A percentile compares a stretch with the other conserved stretches of the same genome.
Evolutionary conservation across 2,329 filamentous ascomycete genomes (phyloP).

Genomic region (Alternaria brassicicola): DNA sequence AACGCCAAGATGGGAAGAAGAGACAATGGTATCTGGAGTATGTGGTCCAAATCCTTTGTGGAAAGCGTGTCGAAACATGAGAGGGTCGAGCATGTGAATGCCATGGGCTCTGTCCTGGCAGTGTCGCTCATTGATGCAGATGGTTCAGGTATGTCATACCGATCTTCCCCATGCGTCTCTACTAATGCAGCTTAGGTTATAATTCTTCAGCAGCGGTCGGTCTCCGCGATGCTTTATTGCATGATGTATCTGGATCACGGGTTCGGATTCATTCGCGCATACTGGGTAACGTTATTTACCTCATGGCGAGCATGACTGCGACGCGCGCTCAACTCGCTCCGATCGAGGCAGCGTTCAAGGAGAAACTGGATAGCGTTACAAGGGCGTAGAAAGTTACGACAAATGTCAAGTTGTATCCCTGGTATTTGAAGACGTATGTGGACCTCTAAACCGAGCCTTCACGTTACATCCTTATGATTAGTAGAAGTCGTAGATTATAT

Average conservation of each 20-base stretch:
- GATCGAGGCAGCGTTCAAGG: conserved; percentile 29
- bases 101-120: conserved; percentile 75
- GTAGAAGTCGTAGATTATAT: neutral
- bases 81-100: conserved; percentile 69
- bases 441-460: neutral
- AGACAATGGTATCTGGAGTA: conserved; percentile 63
- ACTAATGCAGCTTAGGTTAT: conserved; percentile 52
- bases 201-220: conserved; percentile 61
- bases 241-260: conserved; percentile 41
- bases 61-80: conserved; percentile 61
- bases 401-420: neutral
- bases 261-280: conserved; percentile 64
- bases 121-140: conserved; percentile 62
- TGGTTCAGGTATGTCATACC: conserved; percentile 51
- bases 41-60: conserved; percentile 70
- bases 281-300: conserved; percentile 65
- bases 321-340: conserved; percentile 18
- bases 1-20: neutral
- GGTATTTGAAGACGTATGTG: neutral
- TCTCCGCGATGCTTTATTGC: conserved; percentile 58
- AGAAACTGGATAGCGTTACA: conserved; percentile 18
- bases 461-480: neutral
- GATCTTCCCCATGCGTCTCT: neutral
- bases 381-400: neutral
- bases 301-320: conserved; percentile 60